Evolutionary conservation across 345 rosid species (phyloP).

Genomic region (Salix koriyanagi): DNA sequence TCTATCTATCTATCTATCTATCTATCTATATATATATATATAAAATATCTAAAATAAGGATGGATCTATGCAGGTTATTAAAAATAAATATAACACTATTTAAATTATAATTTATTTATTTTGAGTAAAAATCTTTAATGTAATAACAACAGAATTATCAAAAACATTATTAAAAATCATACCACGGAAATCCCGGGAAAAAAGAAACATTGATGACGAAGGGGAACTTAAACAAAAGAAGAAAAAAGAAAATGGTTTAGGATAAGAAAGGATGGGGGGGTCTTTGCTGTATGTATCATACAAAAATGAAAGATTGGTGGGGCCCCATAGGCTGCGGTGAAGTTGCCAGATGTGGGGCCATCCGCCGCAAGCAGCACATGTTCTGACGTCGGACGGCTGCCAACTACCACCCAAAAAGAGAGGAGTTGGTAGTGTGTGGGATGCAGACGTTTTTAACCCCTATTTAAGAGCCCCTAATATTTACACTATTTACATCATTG

Average conservation of each 20-base stretch:
- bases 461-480: not conserved
- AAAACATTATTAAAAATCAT: too few species aligned
- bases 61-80: too few species aligned
- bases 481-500: not conserved
- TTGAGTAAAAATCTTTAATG: too few species aligned
- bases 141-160: too few species aligned
- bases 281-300: too few species aligned
- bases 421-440: conserved; percentile 28
- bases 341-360: conserved; percentile 9
- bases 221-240: not conserved
- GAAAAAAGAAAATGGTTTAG: not conserved
- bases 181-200: too few species aligned
- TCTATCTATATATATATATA: too few species aligned
- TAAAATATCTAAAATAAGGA: too few species aligned
- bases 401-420: conserved; percentile 26
- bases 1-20: too few species aligned
- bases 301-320: not conserved
- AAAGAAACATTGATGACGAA: too few species aligned
- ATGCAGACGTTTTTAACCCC: not conserved
- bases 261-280: conserved; percentile 10
- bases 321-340: not conserved
- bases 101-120: too few species aligned
- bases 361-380: conserved; percentile 31
- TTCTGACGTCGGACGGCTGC: conserved; percentile 30
- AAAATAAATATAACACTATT: too few species aligned